phyloP scores from a whole-genome alignment of 1,284 basidiomycete species.

The Tausonia pullulans region DNA sequence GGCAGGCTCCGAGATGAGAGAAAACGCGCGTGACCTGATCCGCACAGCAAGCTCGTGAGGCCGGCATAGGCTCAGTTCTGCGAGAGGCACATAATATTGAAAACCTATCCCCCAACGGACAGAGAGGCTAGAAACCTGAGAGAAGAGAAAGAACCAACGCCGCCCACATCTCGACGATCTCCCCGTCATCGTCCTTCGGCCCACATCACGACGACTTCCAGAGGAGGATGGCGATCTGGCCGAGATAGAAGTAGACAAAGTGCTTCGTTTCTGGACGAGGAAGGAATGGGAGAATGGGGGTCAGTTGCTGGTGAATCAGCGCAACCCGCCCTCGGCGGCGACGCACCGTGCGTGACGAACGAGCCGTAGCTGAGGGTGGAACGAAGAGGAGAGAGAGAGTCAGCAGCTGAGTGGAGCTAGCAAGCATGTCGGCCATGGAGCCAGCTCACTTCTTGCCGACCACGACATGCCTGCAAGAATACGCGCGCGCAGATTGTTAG shows the following conservation, averaged over 20 bases:
- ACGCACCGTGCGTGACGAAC: conserved; percentile 89
- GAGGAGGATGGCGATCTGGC: conserved; percentile 75
- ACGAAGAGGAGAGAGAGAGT: neutral
- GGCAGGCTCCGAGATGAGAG: too few relatives aligned
- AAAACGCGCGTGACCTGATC: too few relatives aligned
- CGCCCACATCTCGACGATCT: too few relatives aligned
- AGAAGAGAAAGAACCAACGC: too few relatives aligned
- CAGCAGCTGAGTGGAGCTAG: neutral
- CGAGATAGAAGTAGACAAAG: conserved; percentile 95
- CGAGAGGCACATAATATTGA: neutral
- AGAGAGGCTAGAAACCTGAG: too few relatives aligned
- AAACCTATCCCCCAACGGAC: too few relatives aligned
- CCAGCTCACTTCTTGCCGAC: conserved; percentile 73
- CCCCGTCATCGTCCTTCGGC: too few relatives aligned
- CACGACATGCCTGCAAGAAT: conserved; percentile 46
- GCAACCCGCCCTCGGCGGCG: neutral
- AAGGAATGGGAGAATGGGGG: neutral
- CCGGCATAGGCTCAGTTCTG: neutral
- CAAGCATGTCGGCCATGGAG: neutral
- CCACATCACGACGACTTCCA: conserved; percentile 64
- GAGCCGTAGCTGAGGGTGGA: conserved; percentile 58
- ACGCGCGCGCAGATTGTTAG: too few relatives aligned
- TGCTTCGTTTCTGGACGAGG: conserved; percentile 72
- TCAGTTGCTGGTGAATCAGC: conserved; percentile 1
- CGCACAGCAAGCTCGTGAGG: too few relatives aligned